Evolutionary conservation across 2,329 filamentous ascomycete genomes (phyloP).

Genomic region (Calonectria pseudoturangicola): DNA sequence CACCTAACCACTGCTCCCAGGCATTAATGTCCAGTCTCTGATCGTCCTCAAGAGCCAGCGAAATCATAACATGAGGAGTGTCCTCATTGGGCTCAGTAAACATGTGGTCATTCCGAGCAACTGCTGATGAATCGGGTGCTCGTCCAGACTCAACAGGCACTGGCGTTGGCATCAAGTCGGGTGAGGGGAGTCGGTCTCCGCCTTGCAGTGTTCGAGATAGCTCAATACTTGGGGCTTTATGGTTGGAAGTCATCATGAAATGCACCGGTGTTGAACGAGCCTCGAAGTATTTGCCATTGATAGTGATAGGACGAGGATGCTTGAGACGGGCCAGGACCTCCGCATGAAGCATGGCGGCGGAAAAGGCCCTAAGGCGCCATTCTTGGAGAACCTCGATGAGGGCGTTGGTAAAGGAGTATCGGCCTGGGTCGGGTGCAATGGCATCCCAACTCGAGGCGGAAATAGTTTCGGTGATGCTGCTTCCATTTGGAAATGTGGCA

Average conservation of each 20-base stretch:
- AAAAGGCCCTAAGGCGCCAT: constrained; percentile 73
- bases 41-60: constrained; percentile 74
- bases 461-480: constrained; percentile 77
- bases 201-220: constrained; percentile 62
- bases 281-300: constrained; percentile 75
- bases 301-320: constrained; percentile 74
- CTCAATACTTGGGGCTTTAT: constrained; percentile 75
- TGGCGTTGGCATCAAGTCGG: constrained; percentile 46
- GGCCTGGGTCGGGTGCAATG: constrained; percentile 75
- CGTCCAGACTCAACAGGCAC: constrained; percentile 51
- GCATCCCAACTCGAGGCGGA: constrained; percentile 78
- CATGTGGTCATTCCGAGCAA: constrained; percentile 53
- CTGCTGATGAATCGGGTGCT: constrained; percentile 51
- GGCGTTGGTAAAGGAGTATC: constrained; percentile 76
- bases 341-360: constrained; percentile 77
- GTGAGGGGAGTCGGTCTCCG: constrained; percentile 53
- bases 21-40: constrained; percentile 74
- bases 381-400: constrained; percentile 76
- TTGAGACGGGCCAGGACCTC: constrained; percentile 76
- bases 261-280: constrained; percentile 76
- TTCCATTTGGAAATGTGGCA: constrained; percentile 74
- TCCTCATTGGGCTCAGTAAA: constrained; percentile 71
- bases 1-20: constrained; percentile 75
- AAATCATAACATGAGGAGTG: constrained; percentile 77
- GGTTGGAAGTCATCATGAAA: constrained; percentile 78